Evolutionary conservation across 1,139 yeast species (phyloP), one percentile per base, ranked within the genome.

Genomic region (Taphrina wiesneri): DNA sequence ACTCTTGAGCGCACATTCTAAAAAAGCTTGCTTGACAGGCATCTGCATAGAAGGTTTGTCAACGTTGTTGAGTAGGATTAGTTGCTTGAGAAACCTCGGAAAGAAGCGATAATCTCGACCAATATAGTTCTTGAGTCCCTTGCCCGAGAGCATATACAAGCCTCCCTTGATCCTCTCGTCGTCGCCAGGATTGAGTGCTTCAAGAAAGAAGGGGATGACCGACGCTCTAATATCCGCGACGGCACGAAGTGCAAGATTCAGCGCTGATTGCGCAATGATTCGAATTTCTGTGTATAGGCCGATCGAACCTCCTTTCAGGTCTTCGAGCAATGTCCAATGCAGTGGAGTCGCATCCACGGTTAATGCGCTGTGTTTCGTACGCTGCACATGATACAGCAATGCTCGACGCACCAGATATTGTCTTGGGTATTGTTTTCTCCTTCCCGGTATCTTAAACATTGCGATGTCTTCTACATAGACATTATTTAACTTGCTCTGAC

Each of bases 381-480:
- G 82, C 69, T 88, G 86, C 74, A 85, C 84, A 71, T 93, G 97
- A 70, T 86, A 88, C 15, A 87, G 79, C 68, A 87, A 88, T n/a
- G 90, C 80, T 69, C 96, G 82, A 0, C 90, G 83, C 0, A 90
- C 96, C 52, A 91, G 75, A 1, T 90, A 83, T 3, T 90, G 51
- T 74, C 97, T 84, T 0, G 98, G 91, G 70, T 81, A 88, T 1
- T 96, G 93, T 69, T 88, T 87, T 21, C 85, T 79, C 21, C 86
- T 71, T 28, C 85, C 85, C 0, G 83, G 77, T 2, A 82, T 72
- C 28, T 80, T 73, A 72, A 81, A 85, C 36, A 79, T 78, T 59
- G 80, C 79, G 46, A 80, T 81, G 69, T 83, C 78, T 69, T 79
- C 81, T 1, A 78, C 78, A 67, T 83, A 79, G 52, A 83, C 80